Conservation (phyloP, 176 grass and related monocot genomes). For the Triticum monococcum region DNA sequence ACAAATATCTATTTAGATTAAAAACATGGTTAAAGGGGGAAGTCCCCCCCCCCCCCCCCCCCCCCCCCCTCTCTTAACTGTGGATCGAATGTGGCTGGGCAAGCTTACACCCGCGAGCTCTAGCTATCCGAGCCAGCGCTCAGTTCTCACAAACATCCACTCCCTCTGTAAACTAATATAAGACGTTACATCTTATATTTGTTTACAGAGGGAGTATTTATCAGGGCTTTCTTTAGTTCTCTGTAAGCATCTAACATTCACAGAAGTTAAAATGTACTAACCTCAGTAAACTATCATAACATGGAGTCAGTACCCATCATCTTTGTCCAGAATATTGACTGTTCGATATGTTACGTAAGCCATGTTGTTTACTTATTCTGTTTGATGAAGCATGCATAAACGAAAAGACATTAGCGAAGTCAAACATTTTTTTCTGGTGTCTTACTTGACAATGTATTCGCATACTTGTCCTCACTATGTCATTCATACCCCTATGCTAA, state of each 20-base stretch:
- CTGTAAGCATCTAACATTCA: neutral
- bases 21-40: too few relatives aligned
- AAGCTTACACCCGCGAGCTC: too few relatives aligned
- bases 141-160: too few relatives aligned
- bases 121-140: too few relatives aligned
- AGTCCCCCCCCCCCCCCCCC: too few relatives aligned
- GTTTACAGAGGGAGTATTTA: neutral
- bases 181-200: too few relatives aligned
- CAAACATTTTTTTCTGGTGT: neutral
- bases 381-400: conserved; percentile 1
- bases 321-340: neutral
- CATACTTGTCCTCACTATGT: neutral
- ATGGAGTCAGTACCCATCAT: neutral
- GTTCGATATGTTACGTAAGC: neutral
- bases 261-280: neutral
- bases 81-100: too few relatives aligned
- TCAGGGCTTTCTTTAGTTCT: neutral
- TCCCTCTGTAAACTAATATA: too few relatives aligned
- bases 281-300: neutral
- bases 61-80: too few relatives aligned
- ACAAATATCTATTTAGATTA: neutral
- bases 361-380: neutral
- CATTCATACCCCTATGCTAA: neutral
- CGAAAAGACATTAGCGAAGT: neutral
- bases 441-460: neutral